phyloP scores from a whole-genome alignment of 495 filamentous ascomycete genomes.

The Elasticomyces elasticus region DNA sequence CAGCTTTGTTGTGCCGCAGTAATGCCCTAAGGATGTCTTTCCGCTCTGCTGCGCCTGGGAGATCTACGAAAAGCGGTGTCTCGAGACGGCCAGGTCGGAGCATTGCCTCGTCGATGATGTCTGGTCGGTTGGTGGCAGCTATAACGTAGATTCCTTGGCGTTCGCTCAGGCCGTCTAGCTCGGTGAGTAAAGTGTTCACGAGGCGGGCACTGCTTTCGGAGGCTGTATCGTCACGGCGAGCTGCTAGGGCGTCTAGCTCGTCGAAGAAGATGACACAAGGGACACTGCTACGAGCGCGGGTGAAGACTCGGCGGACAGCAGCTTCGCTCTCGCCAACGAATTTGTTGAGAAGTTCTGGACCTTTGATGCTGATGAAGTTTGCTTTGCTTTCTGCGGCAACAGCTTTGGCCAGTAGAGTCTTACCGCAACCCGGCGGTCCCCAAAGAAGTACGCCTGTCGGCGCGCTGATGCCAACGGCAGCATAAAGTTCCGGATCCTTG shows the following conservation, averaged over 20 bases:
- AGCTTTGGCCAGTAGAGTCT: constrained; percentile 91
- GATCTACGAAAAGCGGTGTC: constrained; percentile 79
- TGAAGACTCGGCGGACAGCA: constrained; percentile 89
- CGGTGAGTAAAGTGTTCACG: constrained; percentile 93
- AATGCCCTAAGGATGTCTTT: constrained; percentile 78
- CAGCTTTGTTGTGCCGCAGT: constrained; percentile 45
- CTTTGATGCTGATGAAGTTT: constrained; percentile 97
- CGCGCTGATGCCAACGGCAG: constrained; percentile 70
- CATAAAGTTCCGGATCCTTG: constrained; percentile 69
- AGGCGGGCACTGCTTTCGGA: constrained; percentile 79
- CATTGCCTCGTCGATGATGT: constrained; percentile 95
- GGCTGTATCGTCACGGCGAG: constrained; percentile 67
- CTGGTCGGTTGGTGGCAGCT: constrained; percentile 87
- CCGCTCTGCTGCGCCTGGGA: constrained; percentile 68
- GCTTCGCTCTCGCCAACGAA: constrained; percentile 94
- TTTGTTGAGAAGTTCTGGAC: constrained; percentile 87
- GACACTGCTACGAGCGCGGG: constrained; percentile 71
- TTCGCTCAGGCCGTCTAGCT: constrained; percentile 77
- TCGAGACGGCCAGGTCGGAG: constrained; percentile 84
- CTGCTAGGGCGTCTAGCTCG: constrained; percentile 87
- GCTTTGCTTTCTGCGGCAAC: constrained; percentile 91
- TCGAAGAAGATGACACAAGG: constrained; percentile 98
- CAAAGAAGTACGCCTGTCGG: constrained; percentile 89
- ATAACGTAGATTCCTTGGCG: constrained; percentile 88
- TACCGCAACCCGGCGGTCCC: constrained; percentile 95